Conservation (phyloP, 2,329 filamentous ascomycete genomes). For the Paecilomyces dactylethromorphus region DNA sequence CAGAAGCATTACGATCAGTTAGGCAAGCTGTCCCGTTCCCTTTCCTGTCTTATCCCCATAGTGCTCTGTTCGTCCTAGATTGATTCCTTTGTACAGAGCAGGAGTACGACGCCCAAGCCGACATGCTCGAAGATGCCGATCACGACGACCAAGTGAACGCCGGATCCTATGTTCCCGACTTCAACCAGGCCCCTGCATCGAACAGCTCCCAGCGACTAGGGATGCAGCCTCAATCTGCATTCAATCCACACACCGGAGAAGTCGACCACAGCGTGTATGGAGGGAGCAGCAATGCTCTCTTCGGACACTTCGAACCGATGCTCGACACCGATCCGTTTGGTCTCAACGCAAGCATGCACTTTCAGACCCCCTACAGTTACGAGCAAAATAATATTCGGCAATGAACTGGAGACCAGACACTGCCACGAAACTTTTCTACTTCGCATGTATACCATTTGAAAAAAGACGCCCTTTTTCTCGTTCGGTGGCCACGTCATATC, state of each 20-base stretch:
- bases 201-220: slow-evolving; percentile 33
- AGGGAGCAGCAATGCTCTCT: slow-evolving; percentile 43
- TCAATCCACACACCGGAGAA: slow-evolving; percentile 31
- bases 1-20: slow-evolving; percentile 93
- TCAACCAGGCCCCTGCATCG: slow-evolving; percentile 37
- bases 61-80: slow-evolving; percentile 62
- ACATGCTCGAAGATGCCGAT: slow-evolving; percentile 79
- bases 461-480: slow-evolving; percentile 5
- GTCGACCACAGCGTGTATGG: slow-evolving; percentile 34
- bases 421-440: not conserved
- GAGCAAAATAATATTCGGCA: slow-evolving; percentile 32
- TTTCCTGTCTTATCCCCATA: slow-evolving; percentile 38
- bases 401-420: slow-evolving; percentile 6
- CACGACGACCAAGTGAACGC: slow-evolving; percentile 62
- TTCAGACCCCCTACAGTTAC: slow-evolving; percentile 68
- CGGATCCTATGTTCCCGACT: slow-evolving; percentile 57
- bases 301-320: slow-evolving; percentile 75
- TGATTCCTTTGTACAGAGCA: slow-evolving; percentile 73
- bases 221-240: slow-evolving; percentile 37
- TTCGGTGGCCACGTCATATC: slow-evolving; percentile 4
- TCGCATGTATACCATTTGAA: slow-evolving; percentile 5
- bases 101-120: slow-evolving; percentile 87
- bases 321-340: slow-evolving; percentile 92
- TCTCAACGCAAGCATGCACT: slow-evolving; percentile 89
- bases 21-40: slow-evolving; percentile 65